Conservation (phyloP, 2,329 filamentous ascomycete species). For the Mariannaea elegans region DNA sequence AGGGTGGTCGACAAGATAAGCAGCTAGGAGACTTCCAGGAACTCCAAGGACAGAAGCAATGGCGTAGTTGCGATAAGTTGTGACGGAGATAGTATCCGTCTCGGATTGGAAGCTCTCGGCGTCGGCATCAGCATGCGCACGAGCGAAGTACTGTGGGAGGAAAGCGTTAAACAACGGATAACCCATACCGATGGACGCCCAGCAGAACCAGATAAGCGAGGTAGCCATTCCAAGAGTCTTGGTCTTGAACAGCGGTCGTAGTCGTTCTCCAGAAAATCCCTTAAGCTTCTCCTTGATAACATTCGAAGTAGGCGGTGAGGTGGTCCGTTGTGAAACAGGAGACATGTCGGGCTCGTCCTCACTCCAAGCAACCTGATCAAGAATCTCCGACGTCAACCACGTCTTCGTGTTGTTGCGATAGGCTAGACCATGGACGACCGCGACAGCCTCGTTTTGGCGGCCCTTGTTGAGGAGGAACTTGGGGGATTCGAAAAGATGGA, state of each 20-base stretch:
- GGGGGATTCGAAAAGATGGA: slow-evolving; percentile 85
- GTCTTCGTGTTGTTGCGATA: slow-evolving; percentile 74
- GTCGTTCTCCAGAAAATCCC: slow-evolving; percentile 72
- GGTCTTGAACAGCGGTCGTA: slow-evolving; percentile 71
- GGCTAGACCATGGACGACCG: slow-evolving; percentile 81
- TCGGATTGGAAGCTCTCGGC: slow-evolving; percentile 42
- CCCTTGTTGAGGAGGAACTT: slow-evolving; percentile 83
- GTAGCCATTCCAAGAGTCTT: slow-evolving; percentile 63
- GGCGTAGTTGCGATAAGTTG: slow-evolving; percentile 81
- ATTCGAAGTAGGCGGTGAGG: slow-evolving; percentile 39
- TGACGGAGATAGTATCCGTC: slow-evolving; percentile 51
- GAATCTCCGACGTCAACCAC: slow-evolving; percentile 78
- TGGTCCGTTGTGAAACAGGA: slow-evolving; percentile 21
- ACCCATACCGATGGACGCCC: slow-evolving; percentile 84
- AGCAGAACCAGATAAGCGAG: slow-evolving; percentile 76
- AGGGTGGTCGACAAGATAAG: slow-evolving; percentile 73
- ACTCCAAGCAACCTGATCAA: slow-evolving; percentile 63
- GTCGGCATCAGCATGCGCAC: slow-evolving; percentile 54
- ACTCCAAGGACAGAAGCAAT: slow-evolving; percentile 82
- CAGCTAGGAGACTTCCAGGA: slow-evolving; percentile 79
- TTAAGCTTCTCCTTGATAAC: slow-evolving; percentile 67
- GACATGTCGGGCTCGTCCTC: slow-evolving; percentile 44
- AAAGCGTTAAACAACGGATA: slow-evolving; percentile 92
- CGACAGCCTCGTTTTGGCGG: slow-evolving; percentile 80
- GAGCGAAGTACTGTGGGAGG: slow-evolving; percentile 83